Base-by-base conservation (phyloP, 2,329 filamentous ascomycete species). In the Talaromyces verruculosus region DNA sequence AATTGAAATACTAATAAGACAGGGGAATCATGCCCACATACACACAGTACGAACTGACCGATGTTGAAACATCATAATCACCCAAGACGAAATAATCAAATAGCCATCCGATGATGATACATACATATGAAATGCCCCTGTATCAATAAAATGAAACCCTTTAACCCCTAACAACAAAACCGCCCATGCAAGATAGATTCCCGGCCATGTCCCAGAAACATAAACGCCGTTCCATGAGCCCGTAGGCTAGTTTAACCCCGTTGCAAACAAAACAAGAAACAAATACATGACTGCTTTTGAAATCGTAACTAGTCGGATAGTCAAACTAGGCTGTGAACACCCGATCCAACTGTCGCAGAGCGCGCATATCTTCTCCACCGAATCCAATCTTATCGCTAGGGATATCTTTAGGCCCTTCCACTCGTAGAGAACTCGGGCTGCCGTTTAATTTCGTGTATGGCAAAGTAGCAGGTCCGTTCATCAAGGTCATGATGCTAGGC, bases 301-400 rank as follows among this genome's bases (percentile, higher is more conserved):
- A 13, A 37, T 55, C 51, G 33, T 64, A 35, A 37, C 17, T 37
- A 22, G n/a, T 22, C 51, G 19, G 11, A 35, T 28, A 51, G 4
- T 10, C 4, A 33, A 49, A 51, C 74, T 68, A 80, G 43, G 77
- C 77, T 7, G 73, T 78, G 63, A 84, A 85, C 1, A 82, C 83
- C 25, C 81, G 77, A 75, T 92, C 87, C 60, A 92, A 79, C 73
- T 90, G 87, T 68, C 87, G 83, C 55, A 91, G 76, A 1, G 88
- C 88, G 69, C 88, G 82, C 67, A 84, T 84, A 69, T 91, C 89
- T 74, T 91, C 89, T 41, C 78, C 76, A 19, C 84, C 81, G 59
- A 85, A 87, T 5, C 82, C 84, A 30, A 86, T 76, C 69, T 86
- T 86, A 67, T 85, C 83, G 61, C 81, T 84, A 7, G 84, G 84